phyloP scores from a whole-genome alignment of 768 basidiomycete species.

The Fibroporia radiculosa region DNA sequence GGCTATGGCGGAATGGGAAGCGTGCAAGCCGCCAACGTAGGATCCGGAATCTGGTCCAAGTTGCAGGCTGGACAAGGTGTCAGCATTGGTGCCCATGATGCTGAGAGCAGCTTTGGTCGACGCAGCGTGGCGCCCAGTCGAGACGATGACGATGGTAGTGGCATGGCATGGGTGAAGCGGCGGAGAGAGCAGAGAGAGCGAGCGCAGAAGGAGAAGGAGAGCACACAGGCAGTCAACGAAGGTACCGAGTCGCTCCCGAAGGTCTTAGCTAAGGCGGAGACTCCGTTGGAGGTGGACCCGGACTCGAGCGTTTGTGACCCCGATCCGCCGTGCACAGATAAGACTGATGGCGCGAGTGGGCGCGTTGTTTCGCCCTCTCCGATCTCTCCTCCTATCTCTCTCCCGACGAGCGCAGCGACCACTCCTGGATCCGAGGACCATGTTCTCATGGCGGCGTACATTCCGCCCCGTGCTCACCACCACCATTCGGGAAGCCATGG shows the following conservation, averaged over 20 bases:
- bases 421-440: constrained; percentile 19
- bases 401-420: background rate
- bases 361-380: background rate
- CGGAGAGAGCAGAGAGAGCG: constrained; percentile 52
- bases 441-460: constrained; percentile 25
- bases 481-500: constrained; percentile 18
- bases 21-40: constrained; percentile 15
- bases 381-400: background rate
- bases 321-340: constrained; percentile 9
- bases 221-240: constrained; percentile 3
- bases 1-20: constrained; percentile 81
- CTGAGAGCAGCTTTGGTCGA: background rate
- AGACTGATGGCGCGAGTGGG: constrained; percentile 3
- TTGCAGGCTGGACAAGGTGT: constrained; percentile 18
- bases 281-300: constrained; percentile 6
- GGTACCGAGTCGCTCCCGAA: constrained; percentile 6
- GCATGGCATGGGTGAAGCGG: constrained; percentile 75
- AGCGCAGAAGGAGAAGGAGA: constrained; percentile 33
- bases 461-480: constrained; percentile 26
- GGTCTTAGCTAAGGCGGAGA: constrained; percentile 5
- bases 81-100: constrained; percentile 12
- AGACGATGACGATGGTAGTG: constrained; percentile 80
- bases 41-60: constrained; percentile 14
- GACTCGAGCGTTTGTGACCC: background rate
- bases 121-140: constrained; percentile 5